A percentile compares a stretch with the other conserved stretches of the same genome.
Evolutionary conservation across 2,329 filamentous ascomycete species (phyloP).

Genomic region (Pestalotiopsis sp.): DNA sequence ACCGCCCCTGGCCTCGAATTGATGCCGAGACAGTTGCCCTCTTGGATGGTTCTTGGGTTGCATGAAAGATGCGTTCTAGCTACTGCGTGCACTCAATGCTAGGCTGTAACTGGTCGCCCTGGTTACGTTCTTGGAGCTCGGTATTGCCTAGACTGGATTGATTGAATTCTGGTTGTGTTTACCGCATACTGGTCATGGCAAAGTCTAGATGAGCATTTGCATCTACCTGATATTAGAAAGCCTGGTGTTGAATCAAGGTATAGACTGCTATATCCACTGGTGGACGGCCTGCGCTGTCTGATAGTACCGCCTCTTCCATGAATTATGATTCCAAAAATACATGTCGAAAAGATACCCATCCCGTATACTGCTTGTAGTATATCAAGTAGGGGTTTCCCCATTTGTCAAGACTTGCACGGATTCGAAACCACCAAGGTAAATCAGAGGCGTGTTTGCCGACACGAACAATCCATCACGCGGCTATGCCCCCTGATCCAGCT

Average conservation of each 20-base stretch:
- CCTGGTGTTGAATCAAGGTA: too few species aligned
- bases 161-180: too few species aligned
- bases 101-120: not conserved
- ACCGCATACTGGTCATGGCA: too few species aligned
- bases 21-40: not conserved
- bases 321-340: too few species aligned
- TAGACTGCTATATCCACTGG: too few species aligned
- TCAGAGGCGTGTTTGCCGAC: not conserved
- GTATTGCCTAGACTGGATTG: not conserved
- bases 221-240: too few species aligned
- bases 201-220: too few species aligned
- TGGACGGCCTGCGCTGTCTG: too few species aligned
- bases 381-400: not conserved
- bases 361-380: not conserved
- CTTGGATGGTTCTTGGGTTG: not conserved
- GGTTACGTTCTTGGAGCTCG: not conserved
- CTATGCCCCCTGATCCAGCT: slow-evolving; percentile 2
- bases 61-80: not conserved
- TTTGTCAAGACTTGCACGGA: not conserved
- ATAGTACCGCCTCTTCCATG: too few species aligned
- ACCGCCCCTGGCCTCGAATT: not conserved
- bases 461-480: slow-evolving; percentile 2
- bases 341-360: too few species aligned
- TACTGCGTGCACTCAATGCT: not conserved
- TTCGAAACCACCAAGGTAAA: not conserved